Evolutionary conservation across 208 protist genomes (phyloP).

Genomic region (Endotrypanum monterogeii): DNA sequence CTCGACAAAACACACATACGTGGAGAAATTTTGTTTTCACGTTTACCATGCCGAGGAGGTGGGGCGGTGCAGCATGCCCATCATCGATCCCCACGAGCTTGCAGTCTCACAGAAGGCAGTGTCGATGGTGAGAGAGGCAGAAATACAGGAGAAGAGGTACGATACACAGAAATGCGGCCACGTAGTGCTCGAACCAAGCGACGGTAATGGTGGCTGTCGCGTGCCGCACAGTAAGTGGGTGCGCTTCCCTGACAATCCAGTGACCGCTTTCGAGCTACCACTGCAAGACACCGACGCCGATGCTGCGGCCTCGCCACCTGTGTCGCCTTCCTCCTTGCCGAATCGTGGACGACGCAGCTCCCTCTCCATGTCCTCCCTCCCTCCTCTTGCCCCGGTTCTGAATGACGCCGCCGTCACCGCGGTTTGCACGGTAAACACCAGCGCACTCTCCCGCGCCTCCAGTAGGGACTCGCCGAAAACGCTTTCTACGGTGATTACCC

Average conservation of each 20-base stretch:
- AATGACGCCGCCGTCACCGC: background rate
- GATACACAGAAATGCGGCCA: background rate
- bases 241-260: conserved; percentile 12
- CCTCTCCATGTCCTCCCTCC: background rate
- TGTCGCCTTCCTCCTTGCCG: background rate
- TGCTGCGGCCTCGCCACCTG: background rate
- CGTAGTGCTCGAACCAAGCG: background rate
- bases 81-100: background rate
- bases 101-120: background rate
- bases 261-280: background rate
- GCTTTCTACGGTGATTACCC: conserved; percentile 22
- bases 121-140: background rate
- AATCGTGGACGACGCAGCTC: background rate
- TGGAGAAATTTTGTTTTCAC: conserved; percentile 55
- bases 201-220: background rate
- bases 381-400: conserved; percentile 5
- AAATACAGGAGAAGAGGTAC: background rate
- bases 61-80: background rate
- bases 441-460: conserved; percentile 4
- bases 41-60: conserved; percentile 34
- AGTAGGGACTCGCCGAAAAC: background rate
- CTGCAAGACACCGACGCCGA: background rate
- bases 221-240: conserved; percentile 18
- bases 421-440: background rate
- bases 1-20: conserved; percentile 31